Conservation (phyloP, 2,329 filamentous ascomycete species). For the Penicillium glabrum region DNA sequence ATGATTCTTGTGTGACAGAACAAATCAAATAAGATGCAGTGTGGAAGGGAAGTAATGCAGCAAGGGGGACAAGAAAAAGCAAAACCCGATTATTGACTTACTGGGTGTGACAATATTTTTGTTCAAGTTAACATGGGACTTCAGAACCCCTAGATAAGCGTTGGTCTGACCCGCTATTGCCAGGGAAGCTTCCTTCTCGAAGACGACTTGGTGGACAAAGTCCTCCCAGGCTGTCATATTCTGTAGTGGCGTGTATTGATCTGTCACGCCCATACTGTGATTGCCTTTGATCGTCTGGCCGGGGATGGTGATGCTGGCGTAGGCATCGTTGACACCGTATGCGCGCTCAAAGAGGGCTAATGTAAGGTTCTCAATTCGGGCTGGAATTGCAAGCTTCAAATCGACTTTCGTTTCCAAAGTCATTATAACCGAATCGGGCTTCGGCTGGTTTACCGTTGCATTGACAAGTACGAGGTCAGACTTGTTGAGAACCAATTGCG, state of each 20-base stretch:
- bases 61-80: not conserved
- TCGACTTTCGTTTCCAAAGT: conserved; percentile 20
- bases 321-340: conserved; percentile 13
- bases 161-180: conserved; percentile 12
- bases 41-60: not conserved
- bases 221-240: conserved; percentile 17
- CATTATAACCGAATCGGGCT: conserved; percentile 19
- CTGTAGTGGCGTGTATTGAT: conserved; percentile 11
- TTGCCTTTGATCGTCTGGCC: conserved; percentile 24
- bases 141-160: conserved; percentile 20
- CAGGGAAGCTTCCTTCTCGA: conserved; percentile 15
- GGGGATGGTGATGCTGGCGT: conserved; percentile 16
- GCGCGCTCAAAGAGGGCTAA: conserved; percentile 17
- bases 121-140: conserved; percentile 19
- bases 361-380: conserved; percentile 18
- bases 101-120: conserved; percentile 17
- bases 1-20: not conserved
- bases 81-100: not conserved
- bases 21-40: not conserved
- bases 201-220: conserved; percentile 17
- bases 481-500: conserved; percentile 46
- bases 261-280: conserved; percentile 12
- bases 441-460: conserved; percentile 17
- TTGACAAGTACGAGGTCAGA: conserved; percentile 42
- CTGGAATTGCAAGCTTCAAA: conserved; percentile 17